Conservation (phyloP, 192 early-diverging fungal genomes). For the Podila epigama region DNA sequence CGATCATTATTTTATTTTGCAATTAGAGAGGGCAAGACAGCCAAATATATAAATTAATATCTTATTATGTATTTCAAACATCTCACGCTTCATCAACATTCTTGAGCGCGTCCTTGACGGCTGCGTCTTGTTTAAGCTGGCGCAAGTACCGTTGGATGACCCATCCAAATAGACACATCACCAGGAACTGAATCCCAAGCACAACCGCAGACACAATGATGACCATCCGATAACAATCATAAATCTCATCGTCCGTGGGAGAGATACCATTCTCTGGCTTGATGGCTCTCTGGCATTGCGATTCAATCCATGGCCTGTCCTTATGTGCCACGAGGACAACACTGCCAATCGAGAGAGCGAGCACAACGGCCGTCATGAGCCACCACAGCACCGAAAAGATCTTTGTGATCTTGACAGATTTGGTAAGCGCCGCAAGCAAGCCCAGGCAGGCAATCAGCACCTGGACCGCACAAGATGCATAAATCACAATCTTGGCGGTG, state of each 20-base stretch:
- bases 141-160: conserved; percentile 37
- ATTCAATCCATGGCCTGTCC: conserved; percentile 16
- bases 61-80: too few relatives aligned
- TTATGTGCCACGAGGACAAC: conserved; percentile 16
- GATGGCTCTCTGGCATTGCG: conserved; percentile 9
- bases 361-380: conserved; percentile 19
- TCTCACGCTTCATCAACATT: conserved; percentile 20
- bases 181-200: conserved; percentile 30
- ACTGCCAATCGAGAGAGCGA: conserved; percentile 31
- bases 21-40: too few relatives aligned
- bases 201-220: conserved; percentile 39
- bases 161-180: conserved; percentile 46
- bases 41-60: too few relatives aligned
- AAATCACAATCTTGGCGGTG: conserved; percentile 32
- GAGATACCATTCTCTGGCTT: not conserved
- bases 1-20: too few relatives aligned
- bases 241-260: conserved; percentile 8
- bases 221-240: conserved; percentile 14
- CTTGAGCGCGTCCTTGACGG: conserved; percentile 24
- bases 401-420: conserved; percentile 24
- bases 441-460: conserved; percentile 25
- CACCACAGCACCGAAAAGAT: conserved; percentile 26
- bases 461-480: conserved; percentile 18
- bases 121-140: conserved; percentile 37
- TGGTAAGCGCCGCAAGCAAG: conserved; percentile 22